Conservation (phyloP, 116 monocot species). For the Zostera marina region DNA sequence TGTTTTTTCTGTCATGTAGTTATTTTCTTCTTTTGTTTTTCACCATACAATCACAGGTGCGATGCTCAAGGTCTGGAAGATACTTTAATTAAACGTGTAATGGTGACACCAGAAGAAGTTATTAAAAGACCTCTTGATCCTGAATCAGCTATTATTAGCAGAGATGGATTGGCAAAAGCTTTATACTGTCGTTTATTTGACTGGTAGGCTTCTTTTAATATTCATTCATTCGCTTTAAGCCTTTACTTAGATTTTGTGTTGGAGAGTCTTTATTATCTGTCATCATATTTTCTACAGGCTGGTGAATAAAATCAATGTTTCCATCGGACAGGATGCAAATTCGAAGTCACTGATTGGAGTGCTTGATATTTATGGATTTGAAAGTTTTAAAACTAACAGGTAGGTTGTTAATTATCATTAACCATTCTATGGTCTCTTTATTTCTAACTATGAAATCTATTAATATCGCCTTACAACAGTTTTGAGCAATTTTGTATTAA, state of each 20-base stretch:
- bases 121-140: conserved; percentile 57
- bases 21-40: conserved; percentile 2
- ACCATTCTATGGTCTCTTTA: too few relatives aligned
- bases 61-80: conserved; percentile 37
- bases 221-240: too few relatives aligned
- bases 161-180: conserved; percentile 63
- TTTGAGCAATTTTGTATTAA: conserved; percentile 52
- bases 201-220: conserved; percentile 18
- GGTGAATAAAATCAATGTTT: conserved; percentile 65
- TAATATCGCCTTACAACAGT: conserved; percentile 7
- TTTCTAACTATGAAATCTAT: too few relatives aligned
- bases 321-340: conserved; percentile 61
- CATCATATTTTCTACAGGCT: conserved; percentile 22
- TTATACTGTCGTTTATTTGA: conserved; percentile 51
- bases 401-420: not conserved
- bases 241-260: too few relatives aligned
- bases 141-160: conserved; percentile 33
- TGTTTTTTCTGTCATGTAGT: not conserved
- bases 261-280: too few relatives aligned
- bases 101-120: conserved; percentile 59
- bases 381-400: conserved; percentile 75
- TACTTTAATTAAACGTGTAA: conserved; percentile 42
- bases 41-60: conserved; percentile 22
- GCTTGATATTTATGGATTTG: conserved; percentile 80
- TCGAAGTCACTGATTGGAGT: conserved; percentile 61